Conservation (phyloP, 768 basidiomycete genomes). For the Austroboletus festivus region DNA sequence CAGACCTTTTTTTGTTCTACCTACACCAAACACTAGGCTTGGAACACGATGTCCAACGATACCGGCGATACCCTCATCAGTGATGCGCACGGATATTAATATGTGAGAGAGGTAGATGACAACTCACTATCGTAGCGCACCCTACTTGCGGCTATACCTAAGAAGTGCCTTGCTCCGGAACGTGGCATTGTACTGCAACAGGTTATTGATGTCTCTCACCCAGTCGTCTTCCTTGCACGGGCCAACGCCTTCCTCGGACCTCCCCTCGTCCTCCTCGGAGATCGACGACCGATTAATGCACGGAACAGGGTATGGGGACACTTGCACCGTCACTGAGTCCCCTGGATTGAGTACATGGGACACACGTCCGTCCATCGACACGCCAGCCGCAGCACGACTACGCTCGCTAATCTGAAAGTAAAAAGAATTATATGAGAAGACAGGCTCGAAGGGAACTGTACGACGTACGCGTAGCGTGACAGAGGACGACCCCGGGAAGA, state of each 20-base stretch:
- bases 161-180: conserved; percentile 88
- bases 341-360: conserved; percentile 81
- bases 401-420: conserved; percentile 70
- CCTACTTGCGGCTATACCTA: conserved; percentile 56
- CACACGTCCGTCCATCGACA: conserved; percentile 91
- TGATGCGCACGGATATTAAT: too few relatives aligned
- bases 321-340: conserved; percentile 81
- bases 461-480: conserved; percentile 66
- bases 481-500: conserved; percentile 80
- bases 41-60: too few relatives aligned
- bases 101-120: background rate
- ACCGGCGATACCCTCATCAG: too few relatives aligned
- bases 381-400: conserved; percentile 81
- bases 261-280: conserved; percentile 43
- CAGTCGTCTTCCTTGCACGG: conserved; percentile 89
- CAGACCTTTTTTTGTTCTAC: too few relatives aligned
- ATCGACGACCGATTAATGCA: conserved; percentile 89
- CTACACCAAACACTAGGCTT: too few relatives aligned
- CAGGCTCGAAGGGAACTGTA: background rate
- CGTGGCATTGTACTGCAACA: conserved; percentile 92
- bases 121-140: conserved; percentile 12
- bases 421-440: background rate
- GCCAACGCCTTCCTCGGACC: conserved; percentile 60
- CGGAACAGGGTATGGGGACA: conserved; percentile 86
- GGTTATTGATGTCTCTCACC: conserved; percentile 95